Evolutionary conservation across 202 grass and related monocot species (phyloP).

Genomic region (Setaria viridis): DNA sequence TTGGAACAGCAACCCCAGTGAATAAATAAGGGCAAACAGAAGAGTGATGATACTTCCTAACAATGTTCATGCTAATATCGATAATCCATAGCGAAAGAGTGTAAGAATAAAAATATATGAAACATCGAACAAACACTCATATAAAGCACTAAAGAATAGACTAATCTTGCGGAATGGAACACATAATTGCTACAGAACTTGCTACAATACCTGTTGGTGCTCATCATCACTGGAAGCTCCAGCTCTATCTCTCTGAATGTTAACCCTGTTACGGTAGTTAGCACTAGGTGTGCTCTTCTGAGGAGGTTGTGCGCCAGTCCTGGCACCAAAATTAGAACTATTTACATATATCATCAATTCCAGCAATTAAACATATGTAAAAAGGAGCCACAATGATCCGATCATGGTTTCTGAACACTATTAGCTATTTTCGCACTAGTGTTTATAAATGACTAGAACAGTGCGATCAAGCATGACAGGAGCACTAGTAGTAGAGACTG

Average conservation of each 20-base stretch:
- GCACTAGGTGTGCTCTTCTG: constrained; percentile 37
- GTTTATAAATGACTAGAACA: constrained; percentile 1
- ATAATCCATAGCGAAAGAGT: not conserved
- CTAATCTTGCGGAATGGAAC: not conserved
- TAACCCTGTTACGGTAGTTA: constrained; percentile 30
- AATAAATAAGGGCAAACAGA: not conserved
- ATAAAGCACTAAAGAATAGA: not conserved
- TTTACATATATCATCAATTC: not conserved
- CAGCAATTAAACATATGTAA: not conserved
- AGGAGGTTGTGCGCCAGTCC: constrained; percentile 31
- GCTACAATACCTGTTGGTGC: constrained; percentile 43
- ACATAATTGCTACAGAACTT: not conserved
- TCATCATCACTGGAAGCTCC: constrained; percentile 40
- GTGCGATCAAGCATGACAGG: not conserved
- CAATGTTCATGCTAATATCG: not conserved
- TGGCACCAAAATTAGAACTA: constrained; percentile 24
- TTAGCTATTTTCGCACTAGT: not conserved
- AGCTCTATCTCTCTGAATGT: constrained; percentile 38
- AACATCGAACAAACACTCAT: not conserved
- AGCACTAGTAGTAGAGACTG: not conserved
- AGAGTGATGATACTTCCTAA: not conserved
- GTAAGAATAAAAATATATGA: not conserved
- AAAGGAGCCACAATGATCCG: not conserved
- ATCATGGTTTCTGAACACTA: not conserved
- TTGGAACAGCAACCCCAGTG: not conserved